These are phyloP conservation scores for Hebeloma cylindrosporum DNA, from an alignment of 768 basidiomycete genomes.

Conservation along the genomic window DNA sequence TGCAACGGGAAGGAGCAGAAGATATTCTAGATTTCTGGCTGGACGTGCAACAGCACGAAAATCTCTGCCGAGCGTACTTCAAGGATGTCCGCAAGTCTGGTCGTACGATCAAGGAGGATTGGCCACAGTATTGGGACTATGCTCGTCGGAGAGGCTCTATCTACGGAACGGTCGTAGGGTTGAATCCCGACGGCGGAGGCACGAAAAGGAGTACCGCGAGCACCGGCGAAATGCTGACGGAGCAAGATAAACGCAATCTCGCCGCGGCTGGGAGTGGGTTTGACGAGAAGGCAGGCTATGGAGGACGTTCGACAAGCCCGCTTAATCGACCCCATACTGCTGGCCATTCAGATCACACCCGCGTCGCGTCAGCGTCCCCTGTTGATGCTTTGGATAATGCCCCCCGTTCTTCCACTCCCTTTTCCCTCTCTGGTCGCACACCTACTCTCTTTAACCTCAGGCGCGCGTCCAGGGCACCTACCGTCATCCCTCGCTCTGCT, in stretches of 20 bases:
- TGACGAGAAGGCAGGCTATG: slow-evolving; percentile 41
- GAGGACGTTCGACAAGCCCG: slow-evolving; percentile 62
- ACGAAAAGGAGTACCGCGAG: slow-evolving; percentile 82
- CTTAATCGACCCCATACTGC: slow-evolving; percentile 43
- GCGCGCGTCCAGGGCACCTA: slow-evolving; percentile 87
- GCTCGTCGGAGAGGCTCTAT: slow-evolving; percentile 90
- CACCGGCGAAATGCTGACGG: slow-evolving; percentile 68
- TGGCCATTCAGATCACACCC: slow-evolving; percentile 42
- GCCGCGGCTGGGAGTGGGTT: slow-evolving; percentile 46
- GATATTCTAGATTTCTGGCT: slow-evolving; percentile 99
- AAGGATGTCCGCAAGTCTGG: slow-evolving; percentile 97
- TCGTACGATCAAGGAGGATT: slow-evolving; percentile 89
- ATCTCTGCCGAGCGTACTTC: slow-evolving; percentile 97
- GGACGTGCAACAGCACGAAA: slow-evolving; percentile 99
- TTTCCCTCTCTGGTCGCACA: slow-evolving; percentile 72
- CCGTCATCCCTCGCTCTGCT: slow-evolving; percentile 87
- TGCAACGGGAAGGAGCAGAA: slow-evolving; percentile 94
- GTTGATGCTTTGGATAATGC: slow-evolving; percentile 38
- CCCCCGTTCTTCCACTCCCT: slow-evolving; percentile 74
- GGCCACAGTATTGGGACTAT: slow-evolving; percentile 98
- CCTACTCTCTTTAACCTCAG: slow-evolving; percentile 74
- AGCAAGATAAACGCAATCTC: slow-evolving; percentile 69
- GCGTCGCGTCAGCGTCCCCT: slow-evolving; percentile 50
- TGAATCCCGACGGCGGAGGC: slow-evolving; percentile 52
- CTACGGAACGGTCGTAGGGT: slow-evolving; percentile 86